phyloP scores from a whole-genome alignment of 2,329 filamentous ascomycete species.

The Colletotrichum filicis region DNA sequence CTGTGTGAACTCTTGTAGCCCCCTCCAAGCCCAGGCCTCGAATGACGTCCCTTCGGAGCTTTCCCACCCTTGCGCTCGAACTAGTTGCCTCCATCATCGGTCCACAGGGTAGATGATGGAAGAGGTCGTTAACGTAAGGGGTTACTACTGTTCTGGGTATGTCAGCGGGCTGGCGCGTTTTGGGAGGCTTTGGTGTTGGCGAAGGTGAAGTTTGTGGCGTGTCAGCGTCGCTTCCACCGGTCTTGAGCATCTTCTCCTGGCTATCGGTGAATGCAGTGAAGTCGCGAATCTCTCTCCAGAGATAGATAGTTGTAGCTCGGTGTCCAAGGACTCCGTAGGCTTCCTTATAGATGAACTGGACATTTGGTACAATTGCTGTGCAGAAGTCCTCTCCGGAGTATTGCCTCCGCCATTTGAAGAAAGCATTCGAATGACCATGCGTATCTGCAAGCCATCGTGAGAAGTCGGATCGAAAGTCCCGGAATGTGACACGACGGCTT shows the following conservation, averaged over 20 bases:
- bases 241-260: constrained; percentile 35
- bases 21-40: constrained; percentile 42
- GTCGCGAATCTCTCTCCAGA: constrained; percentile 65
- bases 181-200: background rate
- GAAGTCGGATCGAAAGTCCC: constrained; percentile 69
- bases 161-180: background rate
- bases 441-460: constrained; percentile 60
- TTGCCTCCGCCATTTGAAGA: constrained; percentile 65
- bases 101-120: constrained; percentile 71
- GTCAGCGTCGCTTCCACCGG: background rate
- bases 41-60: constrained; percentile 43
- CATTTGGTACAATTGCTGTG: constrained; percentile 66
- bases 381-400: constrained; percentile 70
- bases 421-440: constrained; percentile 54
- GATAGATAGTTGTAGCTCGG: constrained; percentile 47
- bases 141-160: constrained; percentile 72
- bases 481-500: constrained; percentile 55
- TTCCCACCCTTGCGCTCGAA: constrained; percentile 40
- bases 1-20: constrained; percentile 38
- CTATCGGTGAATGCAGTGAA: constrained; percentile 44
- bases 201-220: background rate
- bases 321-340: constrained; percentile 58
- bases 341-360: constrained; percentile 75
- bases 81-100: constrained; percentile 56
- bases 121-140: constrained; percentile 72